Evolutionary conservation across 352 stramenopile species (phyloP).

Genomic region (Pythium biforme): DNA sequence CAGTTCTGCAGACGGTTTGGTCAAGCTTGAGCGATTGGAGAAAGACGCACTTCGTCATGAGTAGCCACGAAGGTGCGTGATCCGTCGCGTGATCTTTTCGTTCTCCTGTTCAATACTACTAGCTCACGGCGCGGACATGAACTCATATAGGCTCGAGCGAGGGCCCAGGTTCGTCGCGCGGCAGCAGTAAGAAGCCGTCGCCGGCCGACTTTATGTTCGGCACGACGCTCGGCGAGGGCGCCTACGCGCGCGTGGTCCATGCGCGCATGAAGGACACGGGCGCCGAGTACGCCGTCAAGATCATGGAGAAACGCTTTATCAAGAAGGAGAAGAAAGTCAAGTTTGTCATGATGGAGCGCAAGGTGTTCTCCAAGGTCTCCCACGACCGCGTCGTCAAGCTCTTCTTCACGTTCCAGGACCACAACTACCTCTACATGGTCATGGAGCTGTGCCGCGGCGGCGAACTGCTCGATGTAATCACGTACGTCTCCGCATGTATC

Average conservation of each 20-base stretch:
- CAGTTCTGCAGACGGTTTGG: too few relatives aligned
- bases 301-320: constrained; percentile 92
- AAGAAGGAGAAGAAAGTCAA: constrained; percentile 91
- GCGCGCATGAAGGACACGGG: constrained; percentile 84
- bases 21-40: too few relatives aligned
- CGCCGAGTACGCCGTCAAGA: constrained; percentile 88
- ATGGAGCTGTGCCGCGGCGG: constrained; percentile 88
- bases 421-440: constrained; percentile 90
- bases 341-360: constrained; percentile 91
- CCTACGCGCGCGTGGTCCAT: constrained; percentile 86
- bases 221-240: constrained; percentile 81
- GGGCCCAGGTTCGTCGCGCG: not conserved
- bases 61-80: too few relatives aligned
- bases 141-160: constrained; percentile 6
- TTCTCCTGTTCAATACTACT: too few relatives aligned
- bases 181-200: constrained; percentile 48
- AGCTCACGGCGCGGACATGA: not conserved
- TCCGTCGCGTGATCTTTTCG: too few relatives aligned
- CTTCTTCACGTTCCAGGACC: constrained; percentile 89
- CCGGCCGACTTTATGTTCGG: constrained; percentile 90
- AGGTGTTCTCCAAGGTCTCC: constrained; percentile 87
- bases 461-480: constrained; percentile 85
- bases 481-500: constrained; percentile 31
- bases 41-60: too few relatives aligned
- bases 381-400: constrained; percentile 89